These are phyloP conservation scores for Pyrrhoderma lamaoense DNA, from an alignment of 1,284 basidiomycete genomes.

Conservation along the genomic window DNA sequence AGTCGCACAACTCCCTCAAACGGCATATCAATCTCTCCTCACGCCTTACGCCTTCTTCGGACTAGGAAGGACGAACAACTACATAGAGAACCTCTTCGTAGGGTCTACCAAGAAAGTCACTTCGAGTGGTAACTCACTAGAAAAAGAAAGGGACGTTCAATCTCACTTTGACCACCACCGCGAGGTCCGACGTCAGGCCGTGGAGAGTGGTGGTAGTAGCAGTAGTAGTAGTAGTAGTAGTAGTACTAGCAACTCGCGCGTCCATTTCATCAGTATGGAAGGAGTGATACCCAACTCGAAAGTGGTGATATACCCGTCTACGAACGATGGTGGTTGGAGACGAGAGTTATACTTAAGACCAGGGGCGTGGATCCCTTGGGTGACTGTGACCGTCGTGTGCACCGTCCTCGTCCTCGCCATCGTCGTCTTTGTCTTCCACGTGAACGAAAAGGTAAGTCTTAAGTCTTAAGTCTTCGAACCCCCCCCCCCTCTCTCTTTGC, in stretches of 20 bases:
- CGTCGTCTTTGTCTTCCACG: conserved; percentile 82
- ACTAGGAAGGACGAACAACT: conserved; percentile 98
- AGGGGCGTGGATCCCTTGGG: conserved; percentile 97
- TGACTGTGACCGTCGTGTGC: conserved; percentile 77
- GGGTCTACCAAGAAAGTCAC: conserved; percentile 69
- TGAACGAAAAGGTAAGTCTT: conserved; percentile 78
- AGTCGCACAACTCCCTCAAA: conserved; percentile 92
- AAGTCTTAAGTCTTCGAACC: neutral
- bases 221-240: too few species aligned
- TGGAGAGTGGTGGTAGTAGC: too few species aligned
- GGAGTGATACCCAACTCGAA: conserved; percentile 97
- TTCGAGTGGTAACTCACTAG: too few species aligned
- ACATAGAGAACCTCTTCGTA: conserved; percentile 94
- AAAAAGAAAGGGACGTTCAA: too few species aligned
- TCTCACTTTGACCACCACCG: too few species aligned
- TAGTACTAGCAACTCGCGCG: too few species aligned
- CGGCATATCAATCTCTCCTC: conserved; percentile 81
- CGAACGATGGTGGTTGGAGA: conserved; percentile 63
- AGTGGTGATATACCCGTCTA: conserved; percentile 86
- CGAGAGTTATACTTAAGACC: conserved; percentile 88
- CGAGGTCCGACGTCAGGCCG: too few species aligned
- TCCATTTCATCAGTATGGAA: conserved; percentile 87
- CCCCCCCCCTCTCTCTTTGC: too few species aligned
- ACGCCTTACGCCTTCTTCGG: conserved; percentile 96
- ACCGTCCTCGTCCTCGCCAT: conserved; percentile 70